A percentile compares a stretch with the other conserved stretches of the same genome.
Evolutionary conservation across 1,139 yeast genomes (phyloP).

Genomic region (Candida labiduridarum): DNA sequence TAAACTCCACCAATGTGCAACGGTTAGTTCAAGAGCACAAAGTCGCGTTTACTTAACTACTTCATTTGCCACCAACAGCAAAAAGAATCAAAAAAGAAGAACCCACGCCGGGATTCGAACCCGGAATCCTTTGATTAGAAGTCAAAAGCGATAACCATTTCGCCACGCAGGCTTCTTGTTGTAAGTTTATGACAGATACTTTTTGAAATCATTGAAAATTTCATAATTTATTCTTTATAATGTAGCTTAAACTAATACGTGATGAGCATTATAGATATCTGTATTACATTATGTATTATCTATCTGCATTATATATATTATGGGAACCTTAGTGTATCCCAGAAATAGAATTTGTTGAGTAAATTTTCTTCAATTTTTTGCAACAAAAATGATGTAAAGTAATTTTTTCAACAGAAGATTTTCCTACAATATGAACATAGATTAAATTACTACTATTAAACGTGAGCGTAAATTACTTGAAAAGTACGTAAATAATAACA

Average conservation of each 20-base stretch:
- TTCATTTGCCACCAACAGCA: too few species aligned
- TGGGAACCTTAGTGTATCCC: too few species aligned
- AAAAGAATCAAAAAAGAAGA: not conserved
- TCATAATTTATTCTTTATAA: too few species aligned
- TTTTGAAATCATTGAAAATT: not conserved
- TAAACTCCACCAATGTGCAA: too few species aligned
- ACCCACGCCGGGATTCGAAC: slow-evolving; percentile 2
- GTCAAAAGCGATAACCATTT: too few species aligned
- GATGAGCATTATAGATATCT: too few species aligned
- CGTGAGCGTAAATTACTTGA: not conserved
- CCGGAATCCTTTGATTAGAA: slow-evolving; percentile 3
- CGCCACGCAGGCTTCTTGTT: not conserved
- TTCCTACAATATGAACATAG: not conserved
- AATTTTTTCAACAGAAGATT: not conserved
- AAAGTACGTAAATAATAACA: not conserved
- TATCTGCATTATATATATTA: too few species aligned
- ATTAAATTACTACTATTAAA: not conserved
- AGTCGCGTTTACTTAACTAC: too few species aligned
- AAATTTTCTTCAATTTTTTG: not conserved
- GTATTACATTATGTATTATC: too few species aligned
- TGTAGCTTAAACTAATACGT: too few species aligned
- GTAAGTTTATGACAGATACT: not conserved
- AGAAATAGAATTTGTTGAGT: too few species aligned
- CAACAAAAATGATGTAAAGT: not conserved
- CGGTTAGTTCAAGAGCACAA: too few species aligned